These are phyloP conservation scores for Elongisporangium prolatum DNA, from an alignment of 352 stramenopile genomes.

Conservation along the genomic window DNA sequence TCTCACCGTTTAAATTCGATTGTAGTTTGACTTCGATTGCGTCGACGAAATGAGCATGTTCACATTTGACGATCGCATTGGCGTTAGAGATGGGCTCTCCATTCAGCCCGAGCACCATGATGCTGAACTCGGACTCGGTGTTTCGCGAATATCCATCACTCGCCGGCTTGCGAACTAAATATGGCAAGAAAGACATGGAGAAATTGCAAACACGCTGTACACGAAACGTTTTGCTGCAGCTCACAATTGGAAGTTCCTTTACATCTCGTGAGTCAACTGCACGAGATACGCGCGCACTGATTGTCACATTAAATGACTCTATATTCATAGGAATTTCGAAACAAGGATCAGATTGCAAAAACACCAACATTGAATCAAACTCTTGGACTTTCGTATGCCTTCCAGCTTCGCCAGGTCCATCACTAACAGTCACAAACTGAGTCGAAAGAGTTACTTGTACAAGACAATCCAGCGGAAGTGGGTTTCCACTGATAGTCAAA, in stretches of 20 bases:
- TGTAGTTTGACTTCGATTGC: conserved; percentile 18
- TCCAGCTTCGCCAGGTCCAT: conserved; percentile 11
- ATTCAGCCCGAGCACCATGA: conserved; percentile 46
- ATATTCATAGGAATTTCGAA: conserved; percentile 36
- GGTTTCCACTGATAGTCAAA: conserved; percentile 10
- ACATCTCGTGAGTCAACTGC: background rate
- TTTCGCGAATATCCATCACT: conserved; percentile 1
- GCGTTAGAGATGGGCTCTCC: conserved; percentile 32
- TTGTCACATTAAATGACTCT: conserved; percentile 11
- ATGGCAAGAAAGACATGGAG: conserved; percentile 22
- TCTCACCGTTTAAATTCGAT: conserved; percentile 24
- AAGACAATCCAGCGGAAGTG: conserved; percentile 4
- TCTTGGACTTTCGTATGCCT: conserved; percentile 22
- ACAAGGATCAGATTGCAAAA: conserved; percentile 13
- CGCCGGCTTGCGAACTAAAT: conserved; percentile 27
- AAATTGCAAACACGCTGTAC: conserved; percentile 36
- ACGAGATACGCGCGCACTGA: conserved; percentile 15
- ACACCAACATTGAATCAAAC: conserved; percentile 17
- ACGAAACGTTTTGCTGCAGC: conserved; percentile 20
- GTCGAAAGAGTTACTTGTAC: conserved; percentile 23
- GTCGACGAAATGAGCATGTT: conserved; percentile 20
- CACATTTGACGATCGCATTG: conserved; percentile 13
- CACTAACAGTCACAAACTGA: conserved; percentile 19
- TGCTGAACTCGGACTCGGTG: conserved; percentile 17
- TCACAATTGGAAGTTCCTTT: conserved; percentile 21